phyloP scores from a whole-genome alignment of 148 eudicot genomes.

The Dysphania ambrosioides region DNA sequence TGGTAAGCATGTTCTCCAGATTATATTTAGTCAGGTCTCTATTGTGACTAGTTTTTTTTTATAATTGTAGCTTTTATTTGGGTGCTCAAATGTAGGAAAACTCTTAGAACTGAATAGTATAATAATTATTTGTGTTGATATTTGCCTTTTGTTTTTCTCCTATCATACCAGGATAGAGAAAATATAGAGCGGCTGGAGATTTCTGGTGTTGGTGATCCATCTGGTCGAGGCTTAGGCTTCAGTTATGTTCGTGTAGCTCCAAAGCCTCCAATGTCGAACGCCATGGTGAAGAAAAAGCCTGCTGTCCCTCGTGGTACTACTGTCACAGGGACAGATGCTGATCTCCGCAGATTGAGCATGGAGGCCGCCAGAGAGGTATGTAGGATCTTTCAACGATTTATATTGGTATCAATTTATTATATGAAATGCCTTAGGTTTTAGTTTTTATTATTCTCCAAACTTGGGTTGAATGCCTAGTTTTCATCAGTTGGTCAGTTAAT shows the following conservation, averaged over 20 bases:
- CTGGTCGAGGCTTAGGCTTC: conserved; percentile 96
- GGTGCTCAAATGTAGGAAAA: not conserved
- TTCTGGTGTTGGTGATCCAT: conserved; percentile 98
- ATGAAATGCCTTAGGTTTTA: no score
- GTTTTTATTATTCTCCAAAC: no score
- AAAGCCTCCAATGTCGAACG: conserved; percentile 76
- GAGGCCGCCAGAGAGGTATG: conserved; percentile 96
- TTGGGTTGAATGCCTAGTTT: no score
- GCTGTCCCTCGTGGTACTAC: conserved; percentile 67
- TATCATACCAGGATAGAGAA: conserved; percentile 61
- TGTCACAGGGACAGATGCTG: conserved; percentile 99
- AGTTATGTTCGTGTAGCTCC: conserved; percentile 88
- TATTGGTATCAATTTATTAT: not conserved
- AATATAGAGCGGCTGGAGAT: conserved; percentile 94
- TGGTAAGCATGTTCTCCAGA: not conserved
- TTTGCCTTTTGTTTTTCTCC: conserved; percentile 10
- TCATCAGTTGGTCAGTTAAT: no score
- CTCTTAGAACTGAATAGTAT: not conserved
- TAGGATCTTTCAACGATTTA: conserved; percentile 7
- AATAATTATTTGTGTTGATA: conserved; percentile 2
- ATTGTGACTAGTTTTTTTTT: not conserved
- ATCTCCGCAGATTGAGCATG: conserved; percentile 98
- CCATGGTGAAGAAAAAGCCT: conserved; percentile 71
- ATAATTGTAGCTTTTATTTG: conserved; percentile 1
- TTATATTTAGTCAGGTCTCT: not conserved